phyloP scores from a whole-genome alignment of 306 rosid genomes.

The Comarum palustre region DNA sequence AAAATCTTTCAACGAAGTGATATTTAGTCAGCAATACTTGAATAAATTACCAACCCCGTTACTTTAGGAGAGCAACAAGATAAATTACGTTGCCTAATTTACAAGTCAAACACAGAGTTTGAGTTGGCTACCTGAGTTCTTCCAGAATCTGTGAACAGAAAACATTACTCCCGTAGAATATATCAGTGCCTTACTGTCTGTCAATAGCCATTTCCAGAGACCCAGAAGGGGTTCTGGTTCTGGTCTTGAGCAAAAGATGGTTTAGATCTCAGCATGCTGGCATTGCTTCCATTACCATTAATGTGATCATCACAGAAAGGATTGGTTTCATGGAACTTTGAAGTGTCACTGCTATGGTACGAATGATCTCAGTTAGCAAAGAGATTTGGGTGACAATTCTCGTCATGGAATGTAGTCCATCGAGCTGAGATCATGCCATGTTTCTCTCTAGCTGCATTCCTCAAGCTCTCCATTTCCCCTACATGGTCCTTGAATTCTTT shows the following conservation, averaged over 20 bases:
- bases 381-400: constrained; percentile 80
- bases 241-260: constrained; percentile 39
- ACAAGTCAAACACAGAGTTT: constrained; percentile 22
- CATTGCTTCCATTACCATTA: constrained; percentile 20
- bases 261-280: constrained; percentile 40
- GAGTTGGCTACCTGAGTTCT: constrained; percentile 6
- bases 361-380: constrained; percentile 28
- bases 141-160: neutral
- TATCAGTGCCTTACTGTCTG: neutral
- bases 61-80: neutral
- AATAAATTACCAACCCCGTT: neutral
- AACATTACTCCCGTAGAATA: neutral
- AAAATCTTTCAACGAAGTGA: neutral
- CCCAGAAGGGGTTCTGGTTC: constrained; percentile 46
- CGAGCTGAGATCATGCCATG: constrained; percentile 48
- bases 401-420: constrained; percentile 73
- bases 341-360: neutral
- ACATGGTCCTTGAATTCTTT: constrained; percentile 76
- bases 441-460: constrained; percentile 52
- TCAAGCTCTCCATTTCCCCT: constrained; percentile 69
- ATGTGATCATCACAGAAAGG: constrained; percentile 26
- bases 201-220: constrained; percentile 31
- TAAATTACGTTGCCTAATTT: neutral
- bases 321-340: constrained; percentile 24
- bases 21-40: neutral